phyloP scores from a whole-genome alignment of 225 moss, liverwort and hornwort genomes.

The Sphagnum contortum region DNA sequence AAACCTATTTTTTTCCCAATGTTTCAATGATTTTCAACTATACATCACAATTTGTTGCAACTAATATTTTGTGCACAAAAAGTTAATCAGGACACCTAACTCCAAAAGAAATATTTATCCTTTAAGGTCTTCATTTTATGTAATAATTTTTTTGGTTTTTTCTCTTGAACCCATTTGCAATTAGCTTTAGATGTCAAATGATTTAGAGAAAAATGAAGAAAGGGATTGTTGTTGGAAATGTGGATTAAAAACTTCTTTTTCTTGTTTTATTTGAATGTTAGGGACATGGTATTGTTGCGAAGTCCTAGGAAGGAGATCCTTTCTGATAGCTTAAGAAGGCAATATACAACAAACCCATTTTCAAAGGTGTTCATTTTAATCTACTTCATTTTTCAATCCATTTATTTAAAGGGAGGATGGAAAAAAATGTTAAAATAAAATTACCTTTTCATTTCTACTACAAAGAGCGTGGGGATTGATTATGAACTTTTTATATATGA shows the following conservation, averaged over 20 bases:
- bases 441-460: too few relatives aligned
- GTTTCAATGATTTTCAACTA: neutral
- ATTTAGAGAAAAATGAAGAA: neutral
- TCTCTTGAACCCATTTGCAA: neutral
- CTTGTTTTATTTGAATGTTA: neutral
- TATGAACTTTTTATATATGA: too few relatives aligned
- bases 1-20: neutral
- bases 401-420: too few relatives aligned
- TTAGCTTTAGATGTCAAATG: neutral
- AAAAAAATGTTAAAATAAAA: too few relatives aligned
- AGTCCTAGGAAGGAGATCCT: slow-evolving; percentile 26
- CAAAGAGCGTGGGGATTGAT: too few relatives aligned
- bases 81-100: neutral
- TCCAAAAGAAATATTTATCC: neutral
- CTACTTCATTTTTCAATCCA: too few relatives aligned
- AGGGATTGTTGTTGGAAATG: neutral
- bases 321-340: slow-evolving; percentile 36
- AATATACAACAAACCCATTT: slow-evolving; percentile 27
- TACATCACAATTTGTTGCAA: neutral
- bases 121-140: too few relatives aligned
- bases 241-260: neutral
- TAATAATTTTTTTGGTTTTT: too few relatives aligned
- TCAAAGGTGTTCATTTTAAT: slow-evolving; percentile 14
- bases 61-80: neutral
- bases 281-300: neutral